Evolutionary conservation across 345 rosid genomes (phyloP), one percentile per base, ranked within the genome.

Genomic region (Lepidium aucheri): DNA sequence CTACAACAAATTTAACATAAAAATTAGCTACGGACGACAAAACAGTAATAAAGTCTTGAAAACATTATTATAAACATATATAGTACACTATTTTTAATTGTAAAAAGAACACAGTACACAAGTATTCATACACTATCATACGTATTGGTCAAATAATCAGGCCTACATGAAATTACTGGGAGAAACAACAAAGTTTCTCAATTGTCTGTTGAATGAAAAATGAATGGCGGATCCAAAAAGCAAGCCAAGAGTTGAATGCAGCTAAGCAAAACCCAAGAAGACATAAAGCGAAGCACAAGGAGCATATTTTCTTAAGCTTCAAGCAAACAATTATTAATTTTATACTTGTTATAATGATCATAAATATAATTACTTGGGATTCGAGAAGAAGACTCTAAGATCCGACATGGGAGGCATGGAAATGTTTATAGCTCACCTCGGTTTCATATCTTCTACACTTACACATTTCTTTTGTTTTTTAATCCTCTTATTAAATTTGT

Each of bases 321-420:
- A 75, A 63, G 74, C 74, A 63, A 69, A 3, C 63, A 52, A 33
- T 52, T 51, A 41, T 34, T 61, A 28, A 66, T 30, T 15, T 6
- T 52, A 0, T 28, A 5, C 1, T 51, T 2, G 0, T 15, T 14
- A 8, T 26, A 47, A 46, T 63, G 22, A 47, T 50, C 18, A 24
- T 41, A 53, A 3, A 43, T 28, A 14, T 1, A 8, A 43, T 26
- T 26, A 66, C 61, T 73, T 9, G 77, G 77, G 77, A 66, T 73
- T 66, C 67, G 32, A 71, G 24, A 11, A 65, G 47, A 65, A 59
- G 49, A 59, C 61, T 73, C 17, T 62, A 65, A 73, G 72, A 72
- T 72, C 76, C 76, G 77, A 73, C 72, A 73, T 73, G 67, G 50
- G 49, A 73, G 72, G 77, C 63, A 51, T 52, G 36, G 18, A 65